These are phyloP conservation scores for Cladosporium colombiae DNA, from an alignment of 2,329 filamentous ascomycete genomes.

Conservation along the genomic window DNA sequence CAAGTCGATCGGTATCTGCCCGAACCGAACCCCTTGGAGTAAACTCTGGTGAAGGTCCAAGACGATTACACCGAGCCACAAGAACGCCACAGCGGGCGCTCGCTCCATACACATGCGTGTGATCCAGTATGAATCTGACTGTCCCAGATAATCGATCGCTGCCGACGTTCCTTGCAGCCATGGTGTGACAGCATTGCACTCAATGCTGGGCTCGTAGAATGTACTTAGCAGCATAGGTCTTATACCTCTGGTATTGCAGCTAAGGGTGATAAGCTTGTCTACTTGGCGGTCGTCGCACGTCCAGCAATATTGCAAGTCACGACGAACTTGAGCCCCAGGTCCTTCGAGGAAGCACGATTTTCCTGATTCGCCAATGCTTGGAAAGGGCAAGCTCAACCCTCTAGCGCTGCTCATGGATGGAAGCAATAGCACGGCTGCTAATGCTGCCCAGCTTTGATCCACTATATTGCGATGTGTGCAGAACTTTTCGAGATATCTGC, in stretches of 20 bases:
- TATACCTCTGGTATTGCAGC: neutral
- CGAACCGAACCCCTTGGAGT: neutral
- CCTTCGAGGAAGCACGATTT: neutral
- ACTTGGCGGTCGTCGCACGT: neutral
- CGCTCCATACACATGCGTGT: neutral
- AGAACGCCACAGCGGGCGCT: neutral
- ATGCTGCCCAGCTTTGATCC: neutral
- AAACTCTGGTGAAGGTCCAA: neutral
- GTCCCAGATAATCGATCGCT: neutral
- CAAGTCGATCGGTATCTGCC: neutral
- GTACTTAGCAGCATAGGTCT: slow-evolving; percentile 1
- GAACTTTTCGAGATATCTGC: neutral
- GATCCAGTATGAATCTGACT: neutral
- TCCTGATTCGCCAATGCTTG: neutral
- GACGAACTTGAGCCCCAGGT: neutral
- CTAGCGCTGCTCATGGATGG: neutral
- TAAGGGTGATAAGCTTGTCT: slow-evolving; percentile 1
- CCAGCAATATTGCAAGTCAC: neutral
- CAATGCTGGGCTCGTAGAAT: slow-evolving; percentile 2
- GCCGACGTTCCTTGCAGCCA: neutral
- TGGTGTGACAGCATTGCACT: neutral
- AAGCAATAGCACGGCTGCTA: neutral
- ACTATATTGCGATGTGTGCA: neutral
- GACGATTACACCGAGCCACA: neutral
- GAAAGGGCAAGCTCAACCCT: neutral